These are phyloP conservation scores for Cyberlindnera nakhonratchasimensis DNA, from an alignment of 805 yeast genomes.

Conservation along the genomic window DNA sequence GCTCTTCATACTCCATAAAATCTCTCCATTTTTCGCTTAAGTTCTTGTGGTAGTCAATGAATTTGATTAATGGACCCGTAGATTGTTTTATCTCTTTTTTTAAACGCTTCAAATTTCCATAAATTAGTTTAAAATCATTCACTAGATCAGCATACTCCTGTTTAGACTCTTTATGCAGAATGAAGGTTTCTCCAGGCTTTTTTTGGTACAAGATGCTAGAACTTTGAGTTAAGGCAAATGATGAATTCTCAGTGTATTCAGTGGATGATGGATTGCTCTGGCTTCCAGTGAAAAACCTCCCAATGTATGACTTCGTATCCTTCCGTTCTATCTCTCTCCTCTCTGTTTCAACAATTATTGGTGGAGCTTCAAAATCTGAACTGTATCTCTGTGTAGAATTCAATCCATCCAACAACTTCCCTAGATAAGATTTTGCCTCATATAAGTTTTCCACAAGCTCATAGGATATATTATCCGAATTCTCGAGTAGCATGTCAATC, in stretches of 20 bases:
- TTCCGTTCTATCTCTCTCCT: not conserved
- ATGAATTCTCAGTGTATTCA: not conserved
- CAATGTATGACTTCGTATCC: not conserved
- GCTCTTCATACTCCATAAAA: constrained; percentile 29
- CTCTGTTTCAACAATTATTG: not conserved
- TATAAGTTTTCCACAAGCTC: constrained; percentile 16
- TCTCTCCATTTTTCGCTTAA: constrained; percentile 29
- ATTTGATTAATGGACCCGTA: constrained; percentile 10
- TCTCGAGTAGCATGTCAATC: constrained; percentile 18
- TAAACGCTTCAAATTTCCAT: constrained; percentile 18
- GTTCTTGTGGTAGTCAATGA: constrained; percentile 15
- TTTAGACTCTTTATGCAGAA: constrained; percentile 2
- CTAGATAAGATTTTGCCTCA: constrained; percentile 20
- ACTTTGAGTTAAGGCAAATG: not conserved
- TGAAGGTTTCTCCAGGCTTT: not conserved
- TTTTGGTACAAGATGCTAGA: not conserved
- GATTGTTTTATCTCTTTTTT: constrained; percentile 19
- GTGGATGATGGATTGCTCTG: not conserved
- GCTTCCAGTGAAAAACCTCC: not conserved
- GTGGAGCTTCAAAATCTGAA: not conserved
- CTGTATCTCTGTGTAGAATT: not conserved
- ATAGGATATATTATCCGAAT: constrained; percentile 12
- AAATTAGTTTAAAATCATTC: constrained; percentile 9
- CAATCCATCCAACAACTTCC: constrained; percentile 15
- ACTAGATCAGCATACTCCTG: constrained; percentile 8